Evolutionary conservation across 176 grass and related monocot genomes (phyloP).

Genomic region (Alloteropsis semialata): DNA sequence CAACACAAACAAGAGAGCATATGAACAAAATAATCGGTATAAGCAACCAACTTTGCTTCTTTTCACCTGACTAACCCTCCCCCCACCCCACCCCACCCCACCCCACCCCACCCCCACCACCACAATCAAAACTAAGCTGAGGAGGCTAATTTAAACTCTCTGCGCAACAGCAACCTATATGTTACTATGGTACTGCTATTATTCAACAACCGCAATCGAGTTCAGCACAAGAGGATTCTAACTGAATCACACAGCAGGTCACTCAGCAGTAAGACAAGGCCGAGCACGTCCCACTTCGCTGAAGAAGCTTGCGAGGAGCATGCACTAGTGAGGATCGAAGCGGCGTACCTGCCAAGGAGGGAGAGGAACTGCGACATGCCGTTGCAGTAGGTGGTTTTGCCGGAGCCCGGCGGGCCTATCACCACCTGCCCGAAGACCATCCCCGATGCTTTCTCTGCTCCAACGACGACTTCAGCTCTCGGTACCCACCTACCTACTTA

Average conservation of each 20-base stretch:
- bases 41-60: background rate
- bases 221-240: background rate
- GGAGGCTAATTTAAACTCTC: background rate
- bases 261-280: background rate
- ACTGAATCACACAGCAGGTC: background rate
- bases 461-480: background rate
- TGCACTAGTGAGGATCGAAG: background rate
- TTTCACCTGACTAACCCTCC: background rate
- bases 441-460: background rate
- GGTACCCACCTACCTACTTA: background rate
- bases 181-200: background rate
- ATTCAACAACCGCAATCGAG: background rate
- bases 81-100: too few species aligned
- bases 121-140: background rate
- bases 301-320: background rate
- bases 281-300: background rate
- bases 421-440: constrained; percentile 97
- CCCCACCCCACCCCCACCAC: too few species aligned
- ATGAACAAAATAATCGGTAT: background rate
- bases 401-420: constrained; percentile 90
- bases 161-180: background rate
- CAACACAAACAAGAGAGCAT: background rate
- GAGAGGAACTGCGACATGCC: constrained; percentile 95
- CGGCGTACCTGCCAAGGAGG: constrained; percentile 55
- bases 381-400: constrained; percentile 99